Percentiles rank a stretch among this genome's conserved stretches.
These are phyloP conservation scores for Chenopodium album DNA, from an alignment of 148 eudicot genomes.

Conservation along the genomic window DNA sequence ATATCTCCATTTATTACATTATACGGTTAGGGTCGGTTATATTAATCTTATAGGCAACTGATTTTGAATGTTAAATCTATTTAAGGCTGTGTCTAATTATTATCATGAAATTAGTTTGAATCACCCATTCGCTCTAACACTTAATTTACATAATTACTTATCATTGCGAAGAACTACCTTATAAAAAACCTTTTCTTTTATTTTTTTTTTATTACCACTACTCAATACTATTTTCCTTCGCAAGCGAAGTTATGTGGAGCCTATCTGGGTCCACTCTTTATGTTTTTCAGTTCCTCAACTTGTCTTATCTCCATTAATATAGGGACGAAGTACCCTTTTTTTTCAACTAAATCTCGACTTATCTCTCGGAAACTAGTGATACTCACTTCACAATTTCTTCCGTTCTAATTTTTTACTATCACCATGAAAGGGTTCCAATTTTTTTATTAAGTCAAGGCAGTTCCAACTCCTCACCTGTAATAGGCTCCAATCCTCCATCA, in stretches of 20 bases:
- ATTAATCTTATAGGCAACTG: background rate
- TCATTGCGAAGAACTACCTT: background rate
- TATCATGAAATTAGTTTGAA: background rate
- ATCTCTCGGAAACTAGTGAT: background rate
- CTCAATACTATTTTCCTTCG: background rate
- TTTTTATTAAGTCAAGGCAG: too few relatives aligned
- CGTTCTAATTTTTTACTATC: too few relatives aligned
- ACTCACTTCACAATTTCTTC: background rate
- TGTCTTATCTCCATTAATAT: background rate
- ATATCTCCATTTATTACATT: background rate
- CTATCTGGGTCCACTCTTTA: background rate
- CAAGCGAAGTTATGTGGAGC: background rate
- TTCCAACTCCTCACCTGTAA: too few relatives aligned
- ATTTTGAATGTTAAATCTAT: background rate
- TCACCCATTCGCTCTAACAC: background rate
- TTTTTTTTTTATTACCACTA: background rate
- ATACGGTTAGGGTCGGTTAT: background rate
- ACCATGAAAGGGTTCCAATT: too few relatives aligned
- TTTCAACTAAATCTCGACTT: too few relatives aligned
- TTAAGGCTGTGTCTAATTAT: background rate
- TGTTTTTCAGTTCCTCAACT: background rate
- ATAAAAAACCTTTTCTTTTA: background rate
- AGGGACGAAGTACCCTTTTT: too few relatives aligned
- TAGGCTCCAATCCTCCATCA: background rate
- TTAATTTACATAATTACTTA: background rate